Base-by-base conservation (phyloP, 495 filamentous ascomycete species). In the Corynascus novoguineensis region DNA sequence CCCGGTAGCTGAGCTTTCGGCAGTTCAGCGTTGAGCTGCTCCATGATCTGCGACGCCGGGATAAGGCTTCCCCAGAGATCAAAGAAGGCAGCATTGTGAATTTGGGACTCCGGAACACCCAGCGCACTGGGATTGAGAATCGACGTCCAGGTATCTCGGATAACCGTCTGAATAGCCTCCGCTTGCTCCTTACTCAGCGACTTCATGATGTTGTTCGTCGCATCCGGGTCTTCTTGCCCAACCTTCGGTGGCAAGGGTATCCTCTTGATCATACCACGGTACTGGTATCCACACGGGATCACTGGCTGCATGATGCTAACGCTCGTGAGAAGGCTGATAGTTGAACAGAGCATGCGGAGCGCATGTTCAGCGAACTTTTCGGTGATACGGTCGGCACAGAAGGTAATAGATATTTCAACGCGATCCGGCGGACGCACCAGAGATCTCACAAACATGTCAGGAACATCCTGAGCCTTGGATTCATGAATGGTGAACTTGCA, bases 41-140 rank as follows among this genome's bases (percentile, higher is more conserved):
- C 62, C 31, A 74, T 70, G 24, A 78, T 62, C 60, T 76, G 75
- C 7, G 73, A 68, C 3, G 75, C 75, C 0, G 75, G 73, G 47
- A 77, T 65, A 14, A 76, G 60, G 3, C 73, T 72, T 10, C 75
- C 75, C 74, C 75, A 78, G 11, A 77, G 72, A 40, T 78, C 75
- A 50, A 70, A 78, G 50, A 78, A 78, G 0, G 75, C 71, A 5
- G 75, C 75, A 7, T 71, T 71, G 49, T 74, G 75, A 11, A 76
- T 65, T 52, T 68, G 69, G 1, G 50, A 45, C 14, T 78, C 73
- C 0, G 73, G 68, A 3, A 76, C 70, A 14, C 73, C 71, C 21
- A 77, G 45, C 4, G 60, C 64, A 11, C 69, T 61, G 4, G 73
- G 72, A 12, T 76, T 73, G 9, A 78, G 64, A 5, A 74, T 65